A percentile compares a stretch with the other conserved stretches of the same genome.
Evolutionary conservation across 2,329 filamentous ascomycete species (phyloP).

Genomic region (Claviceps arundinis): DNA sequence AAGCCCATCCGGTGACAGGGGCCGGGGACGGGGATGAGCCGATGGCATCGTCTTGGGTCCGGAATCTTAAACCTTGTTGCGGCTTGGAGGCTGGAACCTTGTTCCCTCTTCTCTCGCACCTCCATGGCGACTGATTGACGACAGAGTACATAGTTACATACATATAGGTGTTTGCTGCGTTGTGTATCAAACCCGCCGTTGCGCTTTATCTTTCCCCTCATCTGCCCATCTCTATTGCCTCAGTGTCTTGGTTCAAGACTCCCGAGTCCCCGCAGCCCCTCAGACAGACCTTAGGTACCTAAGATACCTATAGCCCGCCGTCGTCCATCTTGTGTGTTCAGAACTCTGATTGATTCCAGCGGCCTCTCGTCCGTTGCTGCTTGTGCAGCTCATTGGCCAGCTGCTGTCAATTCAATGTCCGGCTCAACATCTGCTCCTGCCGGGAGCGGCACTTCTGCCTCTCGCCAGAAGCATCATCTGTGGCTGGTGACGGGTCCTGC

Average conservation of each 20-base stretch:
- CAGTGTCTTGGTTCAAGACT: no score
- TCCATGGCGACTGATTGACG: not conserved
- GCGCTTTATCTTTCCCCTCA: no score
- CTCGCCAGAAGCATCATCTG: conserved; percentile 49
- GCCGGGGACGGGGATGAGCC: not conserved
- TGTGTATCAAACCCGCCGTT: no score
- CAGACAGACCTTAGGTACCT: no score
- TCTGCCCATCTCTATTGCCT: no score
- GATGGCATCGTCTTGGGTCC: not conserved
- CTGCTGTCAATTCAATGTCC: conserved; percentile 1
- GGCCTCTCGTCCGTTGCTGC: not conserved
- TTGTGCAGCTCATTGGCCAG: no score
- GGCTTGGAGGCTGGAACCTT: not conserved
- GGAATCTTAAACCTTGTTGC: no score
- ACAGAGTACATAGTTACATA: not conserved
- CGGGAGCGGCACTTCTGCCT: conserved; percentile 11
- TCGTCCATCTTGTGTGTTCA: no score
- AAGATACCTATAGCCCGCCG: no score
- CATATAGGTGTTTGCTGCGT: not conserved
- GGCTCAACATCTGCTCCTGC: conserved; percentile 17
- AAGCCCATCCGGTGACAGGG: not conserved
- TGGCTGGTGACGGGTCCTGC: conserved; percentile 72
- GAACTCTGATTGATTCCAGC: no score
- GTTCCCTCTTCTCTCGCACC: not conserved
- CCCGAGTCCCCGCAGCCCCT: no score